Base-by-base conservation (phyloP, 1,284 basidiomycete genomes). In the Leccinum fallax region DNA sequence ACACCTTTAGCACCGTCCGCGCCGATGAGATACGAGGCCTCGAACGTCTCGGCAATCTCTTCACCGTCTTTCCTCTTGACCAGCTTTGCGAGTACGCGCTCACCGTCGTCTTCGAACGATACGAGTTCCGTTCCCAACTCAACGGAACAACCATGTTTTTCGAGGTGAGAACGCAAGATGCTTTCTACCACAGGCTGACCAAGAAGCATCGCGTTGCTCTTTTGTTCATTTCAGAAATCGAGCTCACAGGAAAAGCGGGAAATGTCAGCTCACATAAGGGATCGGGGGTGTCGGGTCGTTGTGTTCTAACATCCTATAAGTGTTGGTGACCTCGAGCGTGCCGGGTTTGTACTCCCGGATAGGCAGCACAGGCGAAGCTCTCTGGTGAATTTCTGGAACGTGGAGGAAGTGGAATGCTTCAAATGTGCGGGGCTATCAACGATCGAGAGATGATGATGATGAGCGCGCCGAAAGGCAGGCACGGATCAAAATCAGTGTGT, bases 131-230 rank as follows among this genome's bases (percentile, higher is more conserved):
- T 71, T 26, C 69, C 69, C 30, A 77, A 63, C 59, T 80, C 78
- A 48, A 77, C 68, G 19, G 53, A 59, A 36, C 65, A 66, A 1
- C 66, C 70, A 21, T 69, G 67, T 28, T 67, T 70, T 36, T 67
- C 67, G 9, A 79, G 64, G 49, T 75, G 70, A 1, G 61, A 53
- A 21, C 77, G 74, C 3, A 79, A 53, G 30, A 78, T 71, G 2
- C 55, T 66, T 60, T 80, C 76, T 9, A 72, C 61, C 2, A 34
- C 52, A 28, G 71, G 68, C 60, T 81, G 78, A 40, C 77, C 78
- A 1, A 80, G 58, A 21, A 74, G 0, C 36, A 6, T 63, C 1
- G 55, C 21, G 30, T 62, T 65, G 26, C 53, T 61, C 69, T 73
- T 28, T 1, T 28, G 3, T 10, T 28, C 5, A 26, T 58, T 30